Percentiles rank a stretch among this genome's conserved stretches.
Evolutionary conservation across 768 basidiomycete species (phyloP).

Genomic region (Wakefieldia striispora): DNA sequence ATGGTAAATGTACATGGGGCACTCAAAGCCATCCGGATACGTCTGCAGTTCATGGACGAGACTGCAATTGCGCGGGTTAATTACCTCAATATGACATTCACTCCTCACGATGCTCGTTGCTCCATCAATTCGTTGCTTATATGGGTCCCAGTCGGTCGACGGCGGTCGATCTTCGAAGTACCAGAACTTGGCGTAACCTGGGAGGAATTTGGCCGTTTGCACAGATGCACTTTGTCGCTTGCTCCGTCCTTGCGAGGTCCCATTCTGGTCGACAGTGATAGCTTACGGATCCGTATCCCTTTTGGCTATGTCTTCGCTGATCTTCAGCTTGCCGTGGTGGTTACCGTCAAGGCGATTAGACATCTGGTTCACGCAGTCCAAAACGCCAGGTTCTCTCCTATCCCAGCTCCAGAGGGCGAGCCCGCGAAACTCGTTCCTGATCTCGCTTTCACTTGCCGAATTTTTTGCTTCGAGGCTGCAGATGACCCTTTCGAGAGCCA

Average conservation of each 20-base stretch:
- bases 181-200: conserved; percentile 44
- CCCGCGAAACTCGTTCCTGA: conserved; percentile 69
- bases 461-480: conserved; percentile 69
- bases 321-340: conserved; percentile 65
- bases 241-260: conserved; percentile 31
- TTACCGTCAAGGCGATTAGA: conserved; percentile 70
- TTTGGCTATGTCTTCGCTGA: conserved; percentile 73
- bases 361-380: conserved; percentile 62
- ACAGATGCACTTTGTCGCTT: conserved; percentile 46
- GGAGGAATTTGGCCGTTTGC: conserved; percentile 71
- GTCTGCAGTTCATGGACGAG: conserved; percentile 48
- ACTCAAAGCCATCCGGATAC: conserved; percentile 47
- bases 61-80: conserved; percentile 40
- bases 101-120: conserved; percentile 25
- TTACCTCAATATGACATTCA: conserved; percentile 20
- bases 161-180: conserved; percentile 32
- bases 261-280: conserved; percentile 57
- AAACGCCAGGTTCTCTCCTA: conserved; percentile 48
- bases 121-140: conserved; percentile 44
- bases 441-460: conserved; percentile 55
- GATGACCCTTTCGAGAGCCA: conserved; percentile 84
- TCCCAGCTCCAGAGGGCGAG: conserved; percentile 68
- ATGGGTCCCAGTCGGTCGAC: conserved; percentile 53
- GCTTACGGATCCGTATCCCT: conserved; percentile 75
- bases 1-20: conserved; percentile 29